Conservation (phyloP, 208 protist genomes). For the Leishmania martiniquensis region DNA sequence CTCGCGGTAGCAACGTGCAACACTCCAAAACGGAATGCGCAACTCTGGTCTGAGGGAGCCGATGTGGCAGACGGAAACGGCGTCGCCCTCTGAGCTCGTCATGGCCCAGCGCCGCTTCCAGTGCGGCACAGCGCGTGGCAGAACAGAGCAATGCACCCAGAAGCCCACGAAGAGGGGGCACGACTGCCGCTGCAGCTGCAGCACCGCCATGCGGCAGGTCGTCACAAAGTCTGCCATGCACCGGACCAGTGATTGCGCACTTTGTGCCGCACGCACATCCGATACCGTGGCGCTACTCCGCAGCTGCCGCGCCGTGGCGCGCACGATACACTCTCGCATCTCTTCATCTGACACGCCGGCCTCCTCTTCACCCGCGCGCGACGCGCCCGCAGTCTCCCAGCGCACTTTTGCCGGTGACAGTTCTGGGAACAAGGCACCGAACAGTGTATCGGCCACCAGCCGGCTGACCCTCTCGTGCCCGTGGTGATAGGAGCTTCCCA, state of each 20-base stretch:
- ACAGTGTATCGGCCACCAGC: constrained; percentile 6
- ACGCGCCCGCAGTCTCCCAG: not conserved
- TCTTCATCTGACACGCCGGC: constrained; percentile 9
- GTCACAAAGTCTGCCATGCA: constrained; percentile 20
- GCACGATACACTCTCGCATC: constrained; percentile 19
- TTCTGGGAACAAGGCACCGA: constrained; percentile 9
- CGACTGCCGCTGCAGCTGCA: constrained; percentile 24
- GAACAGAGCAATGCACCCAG: constrained; percentile 56
- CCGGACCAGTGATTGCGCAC: not conserved
- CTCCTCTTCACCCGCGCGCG: not conserved
- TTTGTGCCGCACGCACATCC: not conserved
- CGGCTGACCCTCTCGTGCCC: constrained; percentile 9
- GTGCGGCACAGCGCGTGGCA: constrained; percentile 38
- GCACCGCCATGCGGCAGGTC: constrained; percentile 13
- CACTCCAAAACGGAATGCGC: constrained; percentile 24
- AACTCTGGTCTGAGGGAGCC: constrained; percentile 27
- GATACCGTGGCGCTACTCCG: not conserved
- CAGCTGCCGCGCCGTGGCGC: not conserved
- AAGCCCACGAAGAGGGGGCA: constrained; percentile 46
- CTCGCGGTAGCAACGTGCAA: constrained; percentile 33
- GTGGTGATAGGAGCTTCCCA: constrained; percentile 14
- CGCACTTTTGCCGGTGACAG: not conserved
- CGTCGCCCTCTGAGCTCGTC: constrained; percentile 14
- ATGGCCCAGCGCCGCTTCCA: constrained; percentile 67
- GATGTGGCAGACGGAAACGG: constrained; percentile 29